A percentile compares a stretch with the other conserved stretches of the same genome.
Evolutionary conservation across 2,329 filamentous ascomycete genomes (phyloP).

Genomic region (Fusarium vanettenii): DNA sequence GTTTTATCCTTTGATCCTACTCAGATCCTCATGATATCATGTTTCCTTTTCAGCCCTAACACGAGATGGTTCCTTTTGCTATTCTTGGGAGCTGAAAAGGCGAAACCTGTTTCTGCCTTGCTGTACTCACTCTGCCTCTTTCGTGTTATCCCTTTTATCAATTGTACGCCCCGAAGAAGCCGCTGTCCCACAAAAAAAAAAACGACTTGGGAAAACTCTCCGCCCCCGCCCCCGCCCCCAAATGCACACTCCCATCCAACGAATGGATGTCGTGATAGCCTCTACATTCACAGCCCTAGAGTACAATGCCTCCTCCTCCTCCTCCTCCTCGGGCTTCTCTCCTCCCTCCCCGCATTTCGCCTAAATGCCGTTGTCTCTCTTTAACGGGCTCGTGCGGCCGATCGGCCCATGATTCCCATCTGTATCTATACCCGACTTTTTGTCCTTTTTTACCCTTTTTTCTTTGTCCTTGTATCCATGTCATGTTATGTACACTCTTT

Average conservation of each 20-base stretch:
- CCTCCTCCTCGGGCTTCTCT: background rate
- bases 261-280: background rate
- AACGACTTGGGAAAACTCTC: slow-evolving; percentile 15
- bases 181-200: slow-evolving; percentile 16
- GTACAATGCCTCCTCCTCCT: background rate
- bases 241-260: background rate
- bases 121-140: background rate
- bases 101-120: background rate
- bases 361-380: slow-evolving; percentile 30
- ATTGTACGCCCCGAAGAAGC: slow-evolving; percentile 27
- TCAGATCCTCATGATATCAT: slow-evolving; percentile 6
- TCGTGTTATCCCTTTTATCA: background rate
- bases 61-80: background rate
- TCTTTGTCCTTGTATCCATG: background rate
- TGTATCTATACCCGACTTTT: slow-evolving; percentile 1
- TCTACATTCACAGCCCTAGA: background rate
- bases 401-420: slow-evolving; percentile 1
- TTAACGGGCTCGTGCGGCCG: slow-evolving; percentile 12
- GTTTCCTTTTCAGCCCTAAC: background rate
- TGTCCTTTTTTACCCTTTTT: background rate
- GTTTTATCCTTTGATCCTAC: background rate
- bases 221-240: background rate
- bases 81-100: background rate
- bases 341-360: slow-evolving; percentile 5
- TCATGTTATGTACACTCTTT: background rate